These are phyloP conservation scores for Zymoseptoria passerinii DNA, from an alignment of 2,329 filamentous ascomycete genomes.

Conservation along the genomic window DNA sequence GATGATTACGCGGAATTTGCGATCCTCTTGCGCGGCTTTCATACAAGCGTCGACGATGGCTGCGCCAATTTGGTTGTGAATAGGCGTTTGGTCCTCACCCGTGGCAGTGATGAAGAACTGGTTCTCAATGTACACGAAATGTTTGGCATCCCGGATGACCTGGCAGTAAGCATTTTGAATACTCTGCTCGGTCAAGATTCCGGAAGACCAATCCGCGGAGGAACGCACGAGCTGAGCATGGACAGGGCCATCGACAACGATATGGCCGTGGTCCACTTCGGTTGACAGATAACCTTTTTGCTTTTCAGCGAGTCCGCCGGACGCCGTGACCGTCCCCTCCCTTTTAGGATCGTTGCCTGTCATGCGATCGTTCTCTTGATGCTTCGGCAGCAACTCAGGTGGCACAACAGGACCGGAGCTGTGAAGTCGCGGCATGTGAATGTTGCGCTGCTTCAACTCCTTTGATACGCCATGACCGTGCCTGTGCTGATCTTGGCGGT, in stretches of 20 bases:
- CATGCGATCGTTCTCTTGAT: slow-evolving; percentile 26
- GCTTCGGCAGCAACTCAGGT: slow-evolving; percentile 4
- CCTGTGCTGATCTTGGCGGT: slow-evolving; percentile 24
- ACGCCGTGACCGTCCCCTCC: slow-evolving; percentile 26
- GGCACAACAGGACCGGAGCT: slow-evolving; percentile 5
- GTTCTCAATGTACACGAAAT: slow-evolving; percentile 47
- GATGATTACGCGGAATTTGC: slow-evolving; percentile 86
- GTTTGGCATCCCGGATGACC: slow-evolving; percentile 76
- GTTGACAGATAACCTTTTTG: slow-evolving; percentile 21
- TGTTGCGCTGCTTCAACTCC: slow-evolving; percentile 14
- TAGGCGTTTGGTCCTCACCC: slow-evolving; percentile 73
- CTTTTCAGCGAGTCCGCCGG: slow-evolving; percentile 27
- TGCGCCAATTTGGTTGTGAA: slow-evolving; percentile 78
- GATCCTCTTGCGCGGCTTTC: slow-evolving; percentile 66
- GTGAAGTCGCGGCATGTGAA: slow-evolving; percentile 12
- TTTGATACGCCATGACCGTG: slow-evolving; percentile 23
- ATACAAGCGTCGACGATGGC: slow-evolving; percentile 89
- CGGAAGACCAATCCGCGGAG: slow-evolving; percentile 87
- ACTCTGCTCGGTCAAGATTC: slow-evolving; percentile 73
- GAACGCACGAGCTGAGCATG: slow-evolving; percentile 82
- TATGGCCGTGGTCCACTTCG: slow-evolving; percentile 14
- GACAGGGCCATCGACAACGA: slow-evolving; percentile 57
- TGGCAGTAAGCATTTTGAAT: slow-evolving; percentile 84
- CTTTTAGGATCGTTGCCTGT: slow-evolving; percentile 28
- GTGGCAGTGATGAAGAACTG: slow-evolving; percentile 57